Percentiles rank a stretch among this genome's conserved stretches.
phyloP scores from a whole-genome alignment of 177 flowering plant species.

The Vitis hybrid region DNA sequence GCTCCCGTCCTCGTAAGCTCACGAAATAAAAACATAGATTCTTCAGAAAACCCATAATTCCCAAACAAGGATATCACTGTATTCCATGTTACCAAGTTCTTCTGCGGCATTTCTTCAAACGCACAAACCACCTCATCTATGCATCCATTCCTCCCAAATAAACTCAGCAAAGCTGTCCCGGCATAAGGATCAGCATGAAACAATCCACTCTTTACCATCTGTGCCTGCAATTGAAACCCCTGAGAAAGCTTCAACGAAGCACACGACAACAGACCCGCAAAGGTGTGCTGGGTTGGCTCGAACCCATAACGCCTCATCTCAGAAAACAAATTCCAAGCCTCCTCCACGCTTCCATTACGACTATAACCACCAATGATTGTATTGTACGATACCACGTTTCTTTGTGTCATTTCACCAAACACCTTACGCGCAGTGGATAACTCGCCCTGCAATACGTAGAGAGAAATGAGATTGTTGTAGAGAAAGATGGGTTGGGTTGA shows the following conservation, averaged over 20 bases:
- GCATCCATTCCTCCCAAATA: conserved; percentile 55
- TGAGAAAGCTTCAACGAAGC: conserved; percentile 22
- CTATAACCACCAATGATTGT: conserved; percentile 50
- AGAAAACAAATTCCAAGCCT: conserved; percentile 49
- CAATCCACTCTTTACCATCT: conserved; percentile 58
- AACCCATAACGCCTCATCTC: conserved; percentile 54
- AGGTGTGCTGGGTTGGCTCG: conserved; percentile 56
- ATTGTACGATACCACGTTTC: conserved; percentile 61
- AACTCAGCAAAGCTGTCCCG: conserved; percentile 75
- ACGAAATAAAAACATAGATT: conserved; percentile 41
- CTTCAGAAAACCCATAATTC: conserved; percentile 42
- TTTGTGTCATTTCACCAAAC: conserved; percentile 71
- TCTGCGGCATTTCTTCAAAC: conserved; percentile 64
- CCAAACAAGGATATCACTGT: conserved; percentile 52
- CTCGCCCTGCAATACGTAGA: conserved; percentile 38
- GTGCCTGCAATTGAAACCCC: conserved; percentile 51
- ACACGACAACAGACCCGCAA: conserved; percentile 59
- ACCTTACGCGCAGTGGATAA: conserved; percentile 37
- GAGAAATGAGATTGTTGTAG: conserved; percentile 49
- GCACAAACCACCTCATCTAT: conserved; percentile 40
- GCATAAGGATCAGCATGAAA: conserved; percentile 53
- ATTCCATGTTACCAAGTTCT: conserved; percentile 74
- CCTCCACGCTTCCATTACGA: conserved; percentile 27
- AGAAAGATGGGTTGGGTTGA: conserved; percentile 40
- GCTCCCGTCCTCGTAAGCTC: conserved; percentile 41